These are phyloP conservation scores for Hansfordia pulvinata DNA, from an alignment of 2,329 filamentous ascomycete species.

Conservation along the genomic window DNA sequence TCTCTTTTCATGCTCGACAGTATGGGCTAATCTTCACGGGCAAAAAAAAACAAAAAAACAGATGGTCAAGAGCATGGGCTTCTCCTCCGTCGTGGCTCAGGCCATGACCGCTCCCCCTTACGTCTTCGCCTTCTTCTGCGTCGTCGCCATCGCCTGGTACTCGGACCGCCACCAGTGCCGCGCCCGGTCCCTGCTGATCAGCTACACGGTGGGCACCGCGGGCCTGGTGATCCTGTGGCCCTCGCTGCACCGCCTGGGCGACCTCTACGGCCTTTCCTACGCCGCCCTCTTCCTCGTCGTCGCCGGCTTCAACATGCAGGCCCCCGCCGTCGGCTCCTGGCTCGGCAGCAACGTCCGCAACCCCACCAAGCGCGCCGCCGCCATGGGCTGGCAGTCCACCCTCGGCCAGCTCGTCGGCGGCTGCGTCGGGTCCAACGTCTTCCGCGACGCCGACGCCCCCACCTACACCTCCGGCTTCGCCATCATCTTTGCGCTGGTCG, in stretches of 20 bases:
- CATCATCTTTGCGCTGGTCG: too few species aligned
- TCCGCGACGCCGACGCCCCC: constrained; percentile 5
- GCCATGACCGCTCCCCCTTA: constrained; percentile 17
- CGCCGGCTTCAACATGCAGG: constrained; percentile 23
- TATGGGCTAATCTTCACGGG: too few species aligned
- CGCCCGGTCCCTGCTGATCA: constrained; percentile 19
- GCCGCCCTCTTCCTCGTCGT: constrained; percentile 23
- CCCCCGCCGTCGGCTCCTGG: constrained; percentile 21
- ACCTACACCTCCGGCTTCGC: constrained; percentile 13
- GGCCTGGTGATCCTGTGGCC: constrained; percentile 16
- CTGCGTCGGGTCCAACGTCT: not conserved
- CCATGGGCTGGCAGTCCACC: constrained; percentile 18
- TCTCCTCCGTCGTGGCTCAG: constrained; percentile 15
- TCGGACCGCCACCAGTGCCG: constrained; percentile 18
- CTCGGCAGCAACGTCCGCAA: constrained; percentile 20
- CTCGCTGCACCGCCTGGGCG: constrained; percentile 14
- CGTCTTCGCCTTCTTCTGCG: constrained; percentile 10
- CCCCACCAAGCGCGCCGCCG: constrained; percentile 19
- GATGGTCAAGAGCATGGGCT: constrained; percentile 22
- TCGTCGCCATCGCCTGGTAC: constrained; percentile 1
- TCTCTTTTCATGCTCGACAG: too few species aligned
- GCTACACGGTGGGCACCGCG: constrained; percentile 15
- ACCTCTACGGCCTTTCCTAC: constrained; percentile 22
- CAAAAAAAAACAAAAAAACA: too few species aligned
- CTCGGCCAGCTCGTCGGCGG: not conserved